These are phyloP conservation scores for Sequoiadendron giganteum DNA, from an alignment of 75 land plant species.

Conservation along the genomic window DNA sequence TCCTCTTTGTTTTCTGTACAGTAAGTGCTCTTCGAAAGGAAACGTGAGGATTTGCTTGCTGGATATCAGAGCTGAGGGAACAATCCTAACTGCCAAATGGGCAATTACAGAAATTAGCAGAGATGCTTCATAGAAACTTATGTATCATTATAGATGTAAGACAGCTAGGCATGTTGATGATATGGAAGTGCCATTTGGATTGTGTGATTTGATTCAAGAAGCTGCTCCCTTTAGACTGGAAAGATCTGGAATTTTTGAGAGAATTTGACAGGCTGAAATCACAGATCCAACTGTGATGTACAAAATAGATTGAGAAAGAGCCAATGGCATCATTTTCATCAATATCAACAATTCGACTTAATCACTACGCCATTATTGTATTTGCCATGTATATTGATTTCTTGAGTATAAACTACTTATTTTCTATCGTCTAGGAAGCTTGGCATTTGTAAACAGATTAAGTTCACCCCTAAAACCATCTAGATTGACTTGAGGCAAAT, in stretches of 20 bases:
- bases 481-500: background rate
- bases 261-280: background rate
- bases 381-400: background rate
- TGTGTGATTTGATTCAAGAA: background rate
- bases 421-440: background rate
- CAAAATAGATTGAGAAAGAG: too few species aligned
- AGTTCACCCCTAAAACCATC: background rate
- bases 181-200: background rate
- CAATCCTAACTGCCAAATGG: background rate
- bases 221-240: background rate
- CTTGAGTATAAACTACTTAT: too few species aligned
- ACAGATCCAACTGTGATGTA: too few species aligned
- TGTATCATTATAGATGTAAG: background rate
- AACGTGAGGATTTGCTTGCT: background rate
- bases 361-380: background rate
- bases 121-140: background rate
- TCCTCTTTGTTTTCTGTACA: background rate
- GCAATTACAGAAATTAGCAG: background rate
- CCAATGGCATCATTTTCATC: too few species aligned
- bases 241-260: background rate
- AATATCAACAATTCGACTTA: background rate
- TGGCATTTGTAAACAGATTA: too few species aligned
- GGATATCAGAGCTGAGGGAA: background rate
- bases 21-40: background rate
- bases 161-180: too few species aligned